Conservation (phyloP, 1,284 basidiomycete species). For the Moesziomyces globuligerus region DNA sequence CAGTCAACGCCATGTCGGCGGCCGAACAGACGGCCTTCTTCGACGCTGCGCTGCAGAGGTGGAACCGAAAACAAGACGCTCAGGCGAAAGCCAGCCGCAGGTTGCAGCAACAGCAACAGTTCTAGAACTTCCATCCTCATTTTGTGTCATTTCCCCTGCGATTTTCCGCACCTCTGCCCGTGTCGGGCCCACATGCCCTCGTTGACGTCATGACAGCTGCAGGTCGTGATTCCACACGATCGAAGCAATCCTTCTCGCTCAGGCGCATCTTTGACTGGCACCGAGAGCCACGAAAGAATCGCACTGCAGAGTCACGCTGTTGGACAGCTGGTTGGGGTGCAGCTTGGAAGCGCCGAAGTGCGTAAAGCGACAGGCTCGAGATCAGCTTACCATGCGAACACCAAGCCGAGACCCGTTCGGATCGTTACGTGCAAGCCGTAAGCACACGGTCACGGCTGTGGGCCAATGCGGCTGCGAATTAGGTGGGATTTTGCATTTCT, state of each 20-base stretch:
- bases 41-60: constrained; percentile 22
- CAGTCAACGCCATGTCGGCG: constrained; percentile 26
- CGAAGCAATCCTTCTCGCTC: neutral
- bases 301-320: too few species aligned
- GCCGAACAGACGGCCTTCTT: constrained; percentile 30
- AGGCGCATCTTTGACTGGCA: too few species aligned
- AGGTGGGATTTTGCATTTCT: neutral
- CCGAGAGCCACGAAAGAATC: too few species aligned
- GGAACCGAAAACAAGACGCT: constrained; percentile 19
- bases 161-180: neutral
- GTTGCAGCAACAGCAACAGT: constrained; percentile 19
- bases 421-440: too few species aligned
- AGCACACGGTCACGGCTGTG: too few species aligned
- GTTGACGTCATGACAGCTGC: constrained; percentile 39
- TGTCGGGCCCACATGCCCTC: neutral
- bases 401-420: too few species aligned
- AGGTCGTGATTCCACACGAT: neutral
- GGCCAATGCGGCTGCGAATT: neutral
- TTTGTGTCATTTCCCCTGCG: neutral
- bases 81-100: constrained; percentile 7
- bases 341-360: too few species aligned
- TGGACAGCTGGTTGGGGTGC: too few species aligned
- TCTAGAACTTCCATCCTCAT: constrained; percentile 10
- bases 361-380: too few species aligned
- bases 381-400: too few species aligned